Conservation (phyloP, 805 yeast genomes). For the Kodamaea nitidulidarum region DNA sequence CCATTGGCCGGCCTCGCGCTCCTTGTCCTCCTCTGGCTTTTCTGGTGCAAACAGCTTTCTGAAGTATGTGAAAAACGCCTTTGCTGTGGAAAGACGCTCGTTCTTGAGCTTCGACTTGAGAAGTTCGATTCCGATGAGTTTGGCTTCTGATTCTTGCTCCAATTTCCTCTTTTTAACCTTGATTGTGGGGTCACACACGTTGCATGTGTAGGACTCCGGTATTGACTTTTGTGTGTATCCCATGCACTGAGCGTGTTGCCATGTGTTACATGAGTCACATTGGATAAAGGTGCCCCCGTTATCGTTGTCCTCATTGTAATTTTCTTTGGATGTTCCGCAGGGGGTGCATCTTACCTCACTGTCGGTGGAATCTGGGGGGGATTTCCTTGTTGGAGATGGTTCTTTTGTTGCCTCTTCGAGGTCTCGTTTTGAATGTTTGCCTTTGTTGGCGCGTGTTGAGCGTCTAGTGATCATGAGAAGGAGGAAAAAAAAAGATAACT, state of each 20-base stretch:
- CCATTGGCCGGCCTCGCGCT: constrained; percentile 40
- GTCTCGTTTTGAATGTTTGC: constrained; percentile 28
- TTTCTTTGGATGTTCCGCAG: constrained; percentile 57
- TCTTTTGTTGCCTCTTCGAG: constrained; percentile 5
- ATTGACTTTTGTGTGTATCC: constrained; percentile 40
- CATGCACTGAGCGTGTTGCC: constrained; percentile 71
- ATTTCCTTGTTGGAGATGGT: not conserved
- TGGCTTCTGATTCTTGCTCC: not conserved
- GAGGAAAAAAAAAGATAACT: not conserved
- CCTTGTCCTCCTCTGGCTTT: constrained; percentile 20
- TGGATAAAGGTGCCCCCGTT: constrained; percentile 55
- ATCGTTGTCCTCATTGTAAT: constrained; percentile 56
- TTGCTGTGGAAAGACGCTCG: constrained; percentile 46
- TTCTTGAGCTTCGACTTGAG: constrained; percentile 16
- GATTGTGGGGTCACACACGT: constrained; percentile 46
- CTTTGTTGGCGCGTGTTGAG: constrained; percentile 37
- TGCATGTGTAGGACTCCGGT: constrained; percentile 52
- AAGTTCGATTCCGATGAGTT: constrained; percentile 8
- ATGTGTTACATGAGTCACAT: constrained; percentile 62
- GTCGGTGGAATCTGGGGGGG: constrained; percentile 19
- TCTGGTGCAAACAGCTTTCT: constrained; percentile 33
- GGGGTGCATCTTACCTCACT: constrained; percentile 50
- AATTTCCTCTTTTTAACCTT: constrained; percentile 5
- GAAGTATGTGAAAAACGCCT: constrained; percentile 48
- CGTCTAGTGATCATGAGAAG: constrained; percentile 20